Conservation (phyloP, 768 basidiomycete genomes). For the Coprinellus micaceus region DNA sequence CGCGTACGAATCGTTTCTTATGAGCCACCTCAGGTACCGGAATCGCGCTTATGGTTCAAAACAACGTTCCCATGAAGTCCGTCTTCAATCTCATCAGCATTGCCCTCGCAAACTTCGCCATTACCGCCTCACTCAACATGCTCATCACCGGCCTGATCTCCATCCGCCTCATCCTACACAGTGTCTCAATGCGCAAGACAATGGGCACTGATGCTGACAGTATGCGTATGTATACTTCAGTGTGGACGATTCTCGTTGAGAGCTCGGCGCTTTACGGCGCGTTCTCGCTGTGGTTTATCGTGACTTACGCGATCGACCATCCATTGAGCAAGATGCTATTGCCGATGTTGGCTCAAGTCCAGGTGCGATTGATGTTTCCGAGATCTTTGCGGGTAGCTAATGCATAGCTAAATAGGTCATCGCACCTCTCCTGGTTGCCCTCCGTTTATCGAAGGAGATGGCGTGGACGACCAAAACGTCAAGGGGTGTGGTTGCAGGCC, state of each 20-base stretch:
- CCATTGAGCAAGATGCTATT: background rate
- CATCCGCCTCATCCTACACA: background rate
- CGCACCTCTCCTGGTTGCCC: background rate
- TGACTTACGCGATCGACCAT: background rate
- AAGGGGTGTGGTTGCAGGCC: background rate
- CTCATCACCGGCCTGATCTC: background rate
- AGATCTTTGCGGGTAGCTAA: no score
- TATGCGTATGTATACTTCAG: background rate
- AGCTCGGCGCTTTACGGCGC: background rate
- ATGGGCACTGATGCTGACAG: background rate
- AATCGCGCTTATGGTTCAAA: background rate
- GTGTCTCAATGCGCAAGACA: background rate
- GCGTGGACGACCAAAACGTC: background rate
- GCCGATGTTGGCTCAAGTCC: background rate
- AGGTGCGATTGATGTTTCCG: background rate
- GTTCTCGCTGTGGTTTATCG: background rate
- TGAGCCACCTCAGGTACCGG: background rate
- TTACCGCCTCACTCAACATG: constrained; percentile 1
- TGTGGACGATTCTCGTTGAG: background rate
- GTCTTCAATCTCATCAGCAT: background rate
- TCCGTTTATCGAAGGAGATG: background rate
- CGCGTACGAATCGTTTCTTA: background rate
- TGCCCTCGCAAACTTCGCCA: background rate
- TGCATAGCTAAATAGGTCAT: background rate
- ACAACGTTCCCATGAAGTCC: background rate